Evolutionary conservation across 352 stramenopile genomes (phyloP).

Genomic region (Phytophthora fragariaefolia): DNA sequence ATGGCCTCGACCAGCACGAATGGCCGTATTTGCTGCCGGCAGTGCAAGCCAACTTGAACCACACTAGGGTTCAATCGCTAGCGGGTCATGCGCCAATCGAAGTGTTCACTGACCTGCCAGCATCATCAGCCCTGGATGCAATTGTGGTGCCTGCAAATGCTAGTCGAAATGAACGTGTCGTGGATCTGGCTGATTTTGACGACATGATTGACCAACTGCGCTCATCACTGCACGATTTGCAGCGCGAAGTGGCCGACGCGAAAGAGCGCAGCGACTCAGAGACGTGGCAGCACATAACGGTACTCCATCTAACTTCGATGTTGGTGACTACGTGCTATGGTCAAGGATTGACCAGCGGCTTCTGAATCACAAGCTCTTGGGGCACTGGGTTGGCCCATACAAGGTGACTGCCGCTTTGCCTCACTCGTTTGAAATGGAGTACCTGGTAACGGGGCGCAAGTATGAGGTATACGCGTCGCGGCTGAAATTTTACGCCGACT

Average conservation of each 20-base stretch:
- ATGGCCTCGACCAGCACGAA: neutral
- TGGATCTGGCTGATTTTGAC: neutral
- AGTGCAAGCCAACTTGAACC: neutral
- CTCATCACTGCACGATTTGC: neutral
- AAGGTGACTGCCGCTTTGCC: neutral
- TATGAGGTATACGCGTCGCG: neutral
- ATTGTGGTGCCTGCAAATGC: no score
- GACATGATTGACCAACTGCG: neutral
- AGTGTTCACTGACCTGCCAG: neutral
- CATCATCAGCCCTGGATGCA: neutral
- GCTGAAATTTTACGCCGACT: neutral
- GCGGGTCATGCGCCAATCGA: neutral
- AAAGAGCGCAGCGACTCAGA: no score
- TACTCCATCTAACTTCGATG: neutral
- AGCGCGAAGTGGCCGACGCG: neutral
- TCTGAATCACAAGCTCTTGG: neutral
- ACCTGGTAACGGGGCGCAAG: neutral
- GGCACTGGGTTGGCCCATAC: neutral
- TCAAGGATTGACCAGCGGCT: neutral
- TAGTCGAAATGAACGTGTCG: no score
- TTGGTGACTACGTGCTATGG: neutral
- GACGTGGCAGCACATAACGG: neutral
- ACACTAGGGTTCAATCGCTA: neutral
- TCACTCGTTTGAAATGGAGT: neutral
- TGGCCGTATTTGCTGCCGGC: neutral